Conservation (phyloP, 495 filamentous ascomycete genomes). For the Rostrohypoxylon terebratum region DNA sequence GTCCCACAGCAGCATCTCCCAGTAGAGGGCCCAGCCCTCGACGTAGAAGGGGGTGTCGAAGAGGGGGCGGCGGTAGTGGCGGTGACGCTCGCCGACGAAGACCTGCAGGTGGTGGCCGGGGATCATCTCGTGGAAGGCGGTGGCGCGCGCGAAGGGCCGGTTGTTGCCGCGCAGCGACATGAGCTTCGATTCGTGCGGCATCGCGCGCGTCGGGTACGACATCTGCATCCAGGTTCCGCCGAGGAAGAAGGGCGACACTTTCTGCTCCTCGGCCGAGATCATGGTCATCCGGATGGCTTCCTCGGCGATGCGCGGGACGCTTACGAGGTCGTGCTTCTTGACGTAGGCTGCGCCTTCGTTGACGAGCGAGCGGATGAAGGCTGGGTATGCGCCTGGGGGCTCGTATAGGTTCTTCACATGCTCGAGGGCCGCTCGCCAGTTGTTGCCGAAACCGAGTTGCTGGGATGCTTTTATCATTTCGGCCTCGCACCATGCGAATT, state of each 20-base stretch:
- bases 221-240: conserved; percentile 62
- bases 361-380: conserved; percentile 58
- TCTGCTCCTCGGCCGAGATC: conserved; percentile 62
- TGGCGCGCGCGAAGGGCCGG: conserved; percentile 62
- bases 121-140: conserved; percentile 67
- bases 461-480: conserved; percentile 56
- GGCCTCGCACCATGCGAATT: conserved; percentile 57
- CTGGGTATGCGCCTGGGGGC: conserved; percentile 59
- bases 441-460: conserved; percentile 43
- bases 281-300: conserved; percentile 64
- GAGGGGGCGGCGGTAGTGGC: conserved; percentile 57
- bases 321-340: conserved; percentile 61
- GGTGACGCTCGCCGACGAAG: conserved; percentile 55
- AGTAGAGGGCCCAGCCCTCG: conserved; percentile 67
- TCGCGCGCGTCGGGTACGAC: conserved; percentile 61
- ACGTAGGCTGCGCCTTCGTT: conserved; percentile 57
- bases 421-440: conserved; percentile 63
- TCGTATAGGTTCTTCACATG: conserved; percentile 64
- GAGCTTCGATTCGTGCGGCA: conserved; percentile 62
- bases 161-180: conserved; percentile 68
- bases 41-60: conserved; percentile 66
- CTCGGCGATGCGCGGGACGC: conserved; percentile 61
- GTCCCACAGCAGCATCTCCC: conserved; percentile 64
- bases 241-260: conserved; percentile 65
- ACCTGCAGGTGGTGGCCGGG: conserved; percentile 66